Base-by-base conservation (phyloP, 2,329 filamentous ascomycete species). In the Aspergillus piperis region DNA sequence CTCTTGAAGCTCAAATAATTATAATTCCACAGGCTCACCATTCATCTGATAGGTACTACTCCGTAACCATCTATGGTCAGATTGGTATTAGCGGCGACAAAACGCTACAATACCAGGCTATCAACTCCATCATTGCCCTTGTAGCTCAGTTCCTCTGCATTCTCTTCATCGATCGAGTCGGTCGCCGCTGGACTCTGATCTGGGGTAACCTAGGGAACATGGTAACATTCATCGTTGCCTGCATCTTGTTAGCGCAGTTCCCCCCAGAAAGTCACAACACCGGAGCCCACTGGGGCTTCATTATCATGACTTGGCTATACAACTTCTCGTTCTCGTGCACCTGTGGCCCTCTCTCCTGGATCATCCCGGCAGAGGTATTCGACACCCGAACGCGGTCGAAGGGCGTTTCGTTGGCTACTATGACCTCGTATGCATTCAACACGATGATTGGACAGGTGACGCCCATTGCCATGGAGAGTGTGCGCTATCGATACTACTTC, bases 261-360 rank as follows among this genome's bases (percentile, higher is more conserved):
- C 89, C 89, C 1, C 84, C 89, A 1, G 79, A 82, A 2, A 74
- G 73, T 1, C 75, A 73, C 50, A 77, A 80, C 64, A 64, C 55
- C n/a, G 67, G 71, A 60, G 63, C 71, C 19, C 71, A 73, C 60
- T 72, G 71, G 71, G 71, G 86, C 1, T 94, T 93, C 75, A 93
- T 93, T 62, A 81, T 85, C 58, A 83, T 87, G 67, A 93, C 90
- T 1, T 93, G 90, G 90, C 72, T 90, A 1, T 93, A 91, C 81
- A 92, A 93, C 77, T 89, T 92, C 78, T 88, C 83, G 44, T 92
- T 91, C 81, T 88, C 83, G 3, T 83, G 83, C 36, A 89, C 88
- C 2, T 90, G 88, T 61, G 90, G 90, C 21, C 89, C 90, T 0
- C 76, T 92, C 1, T 81, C 83, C 19, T 86, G 83, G 82, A 84